Base-by-base conservation (phyloP, 768 basidiomycete species). In the Amanita molliuscula region DNA sequence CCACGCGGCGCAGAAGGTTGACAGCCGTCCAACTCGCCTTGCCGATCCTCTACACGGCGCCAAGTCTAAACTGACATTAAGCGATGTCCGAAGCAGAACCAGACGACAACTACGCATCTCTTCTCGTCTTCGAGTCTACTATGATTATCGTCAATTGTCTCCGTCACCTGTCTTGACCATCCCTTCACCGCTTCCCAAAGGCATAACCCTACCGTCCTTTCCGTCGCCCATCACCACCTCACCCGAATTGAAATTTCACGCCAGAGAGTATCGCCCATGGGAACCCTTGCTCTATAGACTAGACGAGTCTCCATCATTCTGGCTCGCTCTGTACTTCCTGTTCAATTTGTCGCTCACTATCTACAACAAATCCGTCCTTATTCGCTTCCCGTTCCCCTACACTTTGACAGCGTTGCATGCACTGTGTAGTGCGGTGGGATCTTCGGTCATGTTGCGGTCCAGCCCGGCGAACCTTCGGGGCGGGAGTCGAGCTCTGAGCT, bases 371-470 rank as follows among this genome's bases (percentile, higher is more conserved):
- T 75, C 79, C 33, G 82, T 98, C 15, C 81, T 99, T 54, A 82
- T 88, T 47, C 79, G 77, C 50, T 98, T 98, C 61, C 96, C 96
- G 0, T 98, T 90, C 59, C 94, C 95, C 2, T 98, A 97, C 72
- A 88, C 91, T 2, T 76, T 99, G 20, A 97, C 95, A 1, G 93
- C 92, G 4, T 57, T 96, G 4, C 95, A 98, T 61, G 85, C 95
- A 3, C 71, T 97, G 10, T 88, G 83, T 54, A 91, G 93, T 0
- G 77, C 83, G 21, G 65, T 88, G 15, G 96, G 96, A 10, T 87
- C 87, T n/a, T 75, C 75, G 52, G 50, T 82, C 20, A 73, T 90
- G 1, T 67, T 84, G 11, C 72, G 76, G 40, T 56, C 53, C 8
- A 56, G 54, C 25, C 50, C 54, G 26, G 40, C 51, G 13, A 54